Base-by-base conservation (phyloP, 1,284 basidiomycete species). In the Fomitopsis pinicola region DNA sequence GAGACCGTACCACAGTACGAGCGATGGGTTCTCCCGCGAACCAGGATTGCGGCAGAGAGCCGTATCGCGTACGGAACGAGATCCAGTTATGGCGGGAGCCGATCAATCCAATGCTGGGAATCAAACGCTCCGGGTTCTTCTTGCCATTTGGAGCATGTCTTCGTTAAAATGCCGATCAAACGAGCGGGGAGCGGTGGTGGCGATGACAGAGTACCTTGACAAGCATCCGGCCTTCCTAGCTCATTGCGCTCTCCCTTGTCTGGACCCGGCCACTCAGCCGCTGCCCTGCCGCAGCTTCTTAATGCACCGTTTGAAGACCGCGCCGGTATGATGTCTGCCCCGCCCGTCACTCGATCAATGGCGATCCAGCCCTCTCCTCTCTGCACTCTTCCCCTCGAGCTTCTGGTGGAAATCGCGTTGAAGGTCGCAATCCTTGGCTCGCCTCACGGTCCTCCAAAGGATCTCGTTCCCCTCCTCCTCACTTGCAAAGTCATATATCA, bases 401-500 rank as follows among this genome's bases (percentile, higher is more conserved):
- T 91, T 62, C 73, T 91, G 69, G 77, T 83, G 42, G 70, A 78
- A 62, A 84, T 92, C 70, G 82, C 80, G 30, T 75, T 80, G 68
- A 74, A 82, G 53, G 65, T 82, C 66, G 74, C 79, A 62, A 71
- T 81, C 63, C 67, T 73, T 26, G 65, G 76, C 44, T 35, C 56
- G 14, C 75, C 80, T 9, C 67, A 77, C 4, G 74, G 78, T 1
- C 78, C 79, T 0, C 82, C 83, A 0, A 30, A 66, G 1, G 63
- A 76, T 0, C 68, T 88, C 59, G 53, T 80, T 22, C 73, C 84
- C 0, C 77, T 91, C 45, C 80, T 87, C 53, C 71, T 74, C 40
- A 77, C 84, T 2, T 86, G 76, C 63, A 75, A 68, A 3, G 60
- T 69, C 42, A 66, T 91, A n/a, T 60, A 85, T 70, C 6, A 64